A percentile compares a stretch with the other conserved stretches of the same genome.
These are phyloP conservation scores for Buxus sempervirens DNA, from an alignment of 164 flowering plant species.

Conservation along the genomic window DNA sequence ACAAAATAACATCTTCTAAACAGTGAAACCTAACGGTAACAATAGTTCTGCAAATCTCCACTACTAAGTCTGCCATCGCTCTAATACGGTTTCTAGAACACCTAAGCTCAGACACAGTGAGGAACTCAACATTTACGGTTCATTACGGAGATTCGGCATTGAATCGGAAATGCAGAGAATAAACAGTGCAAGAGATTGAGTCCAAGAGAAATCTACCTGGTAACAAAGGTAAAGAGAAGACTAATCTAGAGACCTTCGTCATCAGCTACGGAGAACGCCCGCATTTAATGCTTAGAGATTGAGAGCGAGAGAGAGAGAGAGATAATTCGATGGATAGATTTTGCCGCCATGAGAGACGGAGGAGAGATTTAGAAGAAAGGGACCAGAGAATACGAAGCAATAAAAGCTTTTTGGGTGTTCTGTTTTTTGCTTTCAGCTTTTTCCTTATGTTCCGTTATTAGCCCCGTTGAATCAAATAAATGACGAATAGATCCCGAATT, in stretches of 20 bases:
- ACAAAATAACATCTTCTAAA: neutral
- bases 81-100: no score
- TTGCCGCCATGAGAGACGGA: conserved; percentile 1
- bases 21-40: neutral
- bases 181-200: neutral
- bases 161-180: neutral
- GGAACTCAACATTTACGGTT: neutral
- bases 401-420: conserved; percentile 6
- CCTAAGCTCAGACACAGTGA: no score
- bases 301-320: no score
- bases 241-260: neutral
- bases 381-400: neutral
- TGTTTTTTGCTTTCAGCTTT: neutral
- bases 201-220: neutral
- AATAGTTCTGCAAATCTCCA: neutral
- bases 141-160: neutral
- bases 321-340: neutral
- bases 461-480: no score
- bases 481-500: no score
- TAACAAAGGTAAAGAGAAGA: neutral
- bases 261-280: conserved; percentile 1
- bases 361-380: conserved; percentile 1
- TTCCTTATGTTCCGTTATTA: no score
- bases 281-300: neutral
- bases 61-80: neutral